phyloP scores from a whole-genome alignment of 2,329 filamentous ascomycete genomes.

The Aspergillus sp. region DNA sequence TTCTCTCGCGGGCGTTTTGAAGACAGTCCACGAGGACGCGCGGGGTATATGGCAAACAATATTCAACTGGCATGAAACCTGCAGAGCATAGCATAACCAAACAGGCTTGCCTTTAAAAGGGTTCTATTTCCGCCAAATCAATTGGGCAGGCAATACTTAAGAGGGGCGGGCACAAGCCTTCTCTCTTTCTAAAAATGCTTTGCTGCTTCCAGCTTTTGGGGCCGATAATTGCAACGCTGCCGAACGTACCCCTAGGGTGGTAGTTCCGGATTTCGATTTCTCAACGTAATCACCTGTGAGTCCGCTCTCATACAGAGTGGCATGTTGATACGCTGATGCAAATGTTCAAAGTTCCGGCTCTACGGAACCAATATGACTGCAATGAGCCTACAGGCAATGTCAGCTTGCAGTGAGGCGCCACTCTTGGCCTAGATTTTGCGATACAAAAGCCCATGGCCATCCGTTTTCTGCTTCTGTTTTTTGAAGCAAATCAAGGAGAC shows the following conservation, averaged over 20 bases:
- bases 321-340: not conserved
- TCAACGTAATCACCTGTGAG: not conserved
- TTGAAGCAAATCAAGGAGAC: conserved; percentile 22
- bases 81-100: not conserved
- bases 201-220: not conserved
- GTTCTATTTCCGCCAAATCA: not conserved
- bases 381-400: not conserved
- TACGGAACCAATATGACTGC: not conserved
- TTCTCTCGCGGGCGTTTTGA: no score
- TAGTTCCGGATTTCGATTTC: not conserved
- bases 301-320: not conserved
- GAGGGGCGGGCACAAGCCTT: not conserved
- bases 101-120: not conserved
- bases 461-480: conserved; percentile 24
- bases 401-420: conserved; percentile 16
- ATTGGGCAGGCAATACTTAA: not conserved
- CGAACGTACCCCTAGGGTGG: not conserved
- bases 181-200: not conserved
- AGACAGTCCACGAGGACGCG: not conserved
- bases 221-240: not conserved
- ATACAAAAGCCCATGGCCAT: conserved; percentile 23
- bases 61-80: not conserved
- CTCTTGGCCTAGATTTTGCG: conserved; percentile 19
- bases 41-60: not conserved
- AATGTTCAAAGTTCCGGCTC: not conserved